Evolutionary conservation across 1,284 basidiomycete species (phyloP), one percentile per base, ranked within the genome.

Genomic region (Puccinia novopanici): DNA sequence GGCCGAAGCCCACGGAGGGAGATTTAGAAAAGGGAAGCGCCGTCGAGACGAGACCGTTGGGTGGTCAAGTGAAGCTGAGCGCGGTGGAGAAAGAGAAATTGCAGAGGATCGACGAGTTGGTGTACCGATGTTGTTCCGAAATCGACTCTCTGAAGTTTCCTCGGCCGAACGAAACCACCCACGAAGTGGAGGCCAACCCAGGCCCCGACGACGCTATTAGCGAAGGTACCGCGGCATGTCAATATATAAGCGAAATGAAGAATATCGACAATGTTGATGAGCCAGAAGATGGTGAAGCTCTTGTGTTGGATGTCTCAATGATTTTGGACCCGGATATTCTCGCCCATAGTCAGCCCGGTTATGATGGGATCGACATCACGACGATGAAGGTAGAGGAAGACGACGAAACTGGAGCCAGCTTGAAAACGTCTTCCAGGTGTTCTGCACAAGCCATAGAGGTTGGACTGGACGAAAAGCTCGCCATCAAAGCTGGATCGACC

Each of bases 131-230:
- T 48, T 70, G 67, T 30, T 70, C 45, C 22, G 24, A 70, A 70
- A 15, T n/a, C 1, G 67, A 70, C 27, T 15, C 67, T 4, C n/a
- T 50, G 10, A 70, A 70, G 67, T 70, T 70, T 10, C 67, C 67
- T 15, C 22, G 45, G 2, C 67, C n/a, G 22, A 34, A 50, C 22
- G 45, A 52, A 50, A 70, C 40, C 37, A 63, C 37, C 40, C 37
- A 17, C 5, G 19, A 19, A 15, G 17, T 63, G n/a, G 67, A 34
- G 17, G 40, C 30, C 45, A 0, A 8, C 67, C 12, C 24, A 24
- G 50, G 15, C 42, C 67, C 27, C 24, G 61, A n/a, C 13, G 22
- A n/a, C 13, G 22, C 24, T 12, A 22, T 0, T 1, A 34, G 30
- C 24, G 67, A 70, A 5, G 9, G n/a, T 70, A 30, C 67, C 45